These are phyloP conservation scores for Saposhnikovia divaricata DNA, from an alignment of 129 eudicot species.

Conservation along the genomic window DNA sequence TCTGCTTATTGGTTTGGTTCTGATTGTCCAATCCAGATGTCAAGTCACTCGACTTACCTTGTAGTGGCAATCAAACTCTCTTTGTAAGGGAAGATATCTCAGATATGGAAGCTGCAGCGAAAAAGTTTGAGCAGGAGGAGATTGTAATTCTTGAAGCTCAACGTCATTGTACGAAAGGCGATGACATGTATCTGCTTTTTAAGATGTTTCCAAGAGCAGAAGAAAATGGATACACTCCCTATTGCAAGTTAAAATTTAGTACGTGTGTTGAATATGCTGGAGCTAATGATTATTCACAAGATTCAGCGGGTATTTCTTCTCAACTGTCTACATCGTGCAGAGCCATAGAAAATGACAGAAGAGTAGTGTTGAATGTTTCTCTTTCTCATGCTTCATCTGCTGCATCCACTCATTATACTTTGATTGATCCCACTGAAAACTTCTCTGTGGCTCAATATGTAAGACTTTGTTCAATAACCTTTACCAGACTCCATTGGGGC, in stretches of 20 bases:
- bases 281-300: conserved; percentile 19
- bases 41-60: conserved; percentile 48
- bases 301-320: conserved; percentile 25
- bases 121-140: conserved; percentile 65
- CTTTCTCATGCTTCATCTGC: conserved; percentile 23
- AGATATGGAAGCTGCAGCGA: conserved; percentile 78
- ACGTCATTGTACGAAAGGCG: conserved; percentile 29
- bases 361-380: neutral
- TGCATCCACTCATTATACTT: conserved; percentile 19
- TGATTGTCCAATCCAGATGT: conserved; percentile 37
- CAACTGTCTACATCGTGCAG: neutral
- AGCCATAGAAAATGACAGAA: neutral
- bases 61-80: conserved; percentile 51
- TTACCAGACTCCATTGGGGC: neutral
- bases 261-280: conserved; percentile 8
- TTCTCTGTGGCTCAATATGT: conserved; percentile 23
- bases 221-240: conserved; percentile 54
- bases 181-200: conserved; percentile 47
- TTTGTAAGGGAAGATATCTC: conserved; percentile 54
- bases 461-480: conserved; percentile 18
- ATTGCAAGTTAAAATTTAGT: conserved; percentile 39
- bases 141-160: conserved; percentile 36
- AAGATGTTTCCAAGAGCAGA: conserved; percentile 47
- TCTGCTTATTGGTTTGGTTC: conserved; percentile 5
- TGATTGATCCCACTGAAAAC: conserved; percentile 10